These are phyloP conservation scores for Astrothelium subdiscretum DNA, from an alignment of 495 filamentous ascomycete species.

Conservation along the genomic window DNA sequence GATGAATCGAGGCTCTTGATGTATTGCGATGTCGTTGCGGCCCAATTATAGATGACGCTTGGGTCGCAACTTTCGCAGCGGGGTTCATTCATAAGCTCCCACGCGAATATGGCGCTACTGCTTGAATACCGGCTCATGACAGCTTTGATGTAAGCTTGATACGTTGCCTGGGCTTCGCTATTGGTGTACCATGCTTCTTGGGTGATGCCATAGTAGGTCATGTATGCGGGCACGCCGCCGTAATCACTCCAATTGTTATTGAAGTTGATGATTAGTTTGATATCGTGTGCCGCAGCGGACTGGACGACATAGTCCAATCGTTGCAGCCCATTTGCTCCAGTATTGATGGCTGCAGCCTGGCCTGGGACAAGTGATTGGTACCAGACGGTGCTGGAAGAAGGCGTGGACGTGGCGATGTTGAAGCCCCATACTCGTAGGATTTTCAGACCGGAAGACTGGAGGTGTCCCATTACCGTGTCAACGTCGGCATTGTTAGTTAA, in stretches of 20 bases:
- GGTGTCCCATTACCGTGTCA: constrained; percentile 8
- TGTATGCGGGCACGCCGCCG: constrained; percentile 15
- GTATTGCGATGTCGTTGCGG: constrained; percentile 44
- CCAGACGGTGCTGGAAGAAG: constrained; percentile 18
- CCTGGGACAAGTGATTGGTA: constrained; percentile 26
- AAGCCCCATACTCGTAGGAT: constrained; percentile 16
- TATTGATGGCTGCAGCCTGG: constrained; percentile 25
- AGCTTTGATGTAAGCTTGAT: constrained; percentile 50
- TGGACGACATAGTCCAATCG: constrained; percentile 14
- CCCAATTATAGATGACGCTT: constrained; percentile 47
- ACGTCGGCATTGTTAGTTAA: constrained; percentile 15
- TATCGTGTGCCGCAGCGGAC: constrained; percentile 15
- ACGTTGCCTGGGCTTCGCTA: constrained; percentile 42
- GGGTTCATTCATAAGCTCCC: constrained; percentile 64
- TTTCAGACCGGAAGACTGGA: constrained; percentile 45
- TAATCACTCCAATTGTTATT: constrained; percentile 17
- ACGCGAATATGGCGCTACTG: constrained; percentile 51
- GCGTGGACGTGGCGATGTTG: constrained; percentile 6
- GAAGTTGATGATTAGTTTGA: constrained; percentile 20
- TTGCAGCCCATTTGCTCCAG: constrained; percentile 8
- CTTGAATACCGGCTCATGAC: constrained; percentile 48
- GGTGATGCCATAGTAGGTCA: constrained; percentile 23
- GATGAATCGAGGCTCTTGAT: constrained; percentile 51
- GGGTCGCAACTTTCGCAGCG: constrained; percentile 51
- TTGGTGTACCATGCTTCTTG: constrained; percentile 36